phyloP scores from a whole-genome alignment of 208 protist species.

The Strigomonas culicis region DNA sequence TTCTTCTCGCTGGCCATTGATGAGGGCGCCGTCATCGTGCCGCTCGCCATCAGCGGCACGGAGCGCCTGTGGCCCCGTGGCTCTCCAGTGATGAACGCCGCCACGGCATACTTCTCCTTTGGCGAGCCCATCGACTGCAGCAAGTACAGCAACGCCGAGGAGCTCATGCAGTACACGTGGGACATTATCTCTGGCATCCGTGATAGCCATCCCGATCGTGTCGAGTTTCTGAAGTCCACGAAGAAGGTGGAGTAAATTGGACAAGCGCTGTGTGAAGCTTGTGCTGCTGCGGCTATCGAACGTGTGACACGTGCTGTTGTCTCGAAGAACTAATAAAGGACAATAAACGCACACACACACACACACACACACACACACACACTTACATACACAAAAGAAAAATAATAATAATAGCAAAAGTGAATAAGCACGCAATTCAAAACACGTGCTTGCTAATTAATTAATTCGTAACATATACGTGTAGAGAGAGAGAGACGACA shows the following conservation, averaged over 20 bases:
- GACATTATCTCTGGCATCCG: slow-evolving; percentile 60
- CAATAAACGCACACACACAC: neutral
- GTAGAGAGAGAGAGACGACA: no score
- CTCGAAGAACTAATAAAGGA: neutral
- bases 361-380: neutral
- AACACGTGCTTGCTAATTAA: no score
- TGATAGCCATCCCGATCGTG: slow-evolving; percentile 68
- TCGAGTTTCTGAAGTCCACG: slow-evolving; percentile 5
- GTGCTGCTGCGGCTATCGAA: no score
- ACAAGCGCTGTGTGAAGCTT: no score
- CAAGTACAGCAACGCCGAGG: slow-evolving; percentile 61
- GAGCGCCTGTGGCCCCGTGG: slow-evolving; percentile 66
- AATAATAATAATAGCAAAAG: slow-evolving; percentile 9
- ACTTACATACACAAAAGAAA: neutral
- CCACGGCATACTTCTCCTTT: slow-evolving; percentile 64
- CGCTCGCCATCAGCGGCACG: slow-evolving; percentile 74
- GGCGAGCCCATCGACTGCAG: slow-evolving; percentile 62
- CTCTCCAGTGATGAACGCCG: slow-evolving; percentile 46
- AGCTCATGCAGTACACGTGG: slow-evolving; percentile 55
- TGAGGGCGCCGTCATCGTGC: slow-evolving; percentile 74
- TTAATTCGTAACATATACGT: no score
- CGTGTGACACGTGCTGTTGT: no score
- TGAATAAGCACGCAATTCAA: no score
- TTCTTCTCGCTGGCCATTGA: slow-evolving; percentile 81
- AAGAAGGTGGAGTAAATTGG: no score